Evolutionary conservation across 768 basidiomycete species (phyloP).

Genomic region (Russula sp.): DNA sequence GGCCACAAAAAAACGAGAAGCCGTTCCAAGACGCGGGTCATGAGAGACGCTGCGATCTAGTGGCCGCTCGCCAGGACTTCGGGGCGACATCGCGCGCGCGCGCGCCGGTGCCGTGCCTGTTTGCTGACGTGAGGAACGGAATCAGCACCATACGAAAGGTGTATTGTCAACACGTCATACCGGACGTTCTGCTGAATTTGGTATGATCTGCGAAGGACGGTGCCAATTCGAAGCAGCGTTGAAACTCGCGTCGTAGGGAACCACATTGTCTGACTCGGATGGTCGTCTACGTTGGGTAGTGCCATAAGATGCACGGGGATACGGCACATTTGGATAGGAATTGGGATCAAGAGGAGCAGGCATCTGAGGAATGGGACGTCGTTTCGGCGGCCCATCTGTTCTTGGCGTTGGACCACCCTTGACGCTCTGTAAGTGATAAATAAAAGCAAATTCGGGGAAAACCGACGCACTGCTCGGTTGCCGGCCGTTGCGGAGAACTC

Average conservation of each 20-base stretch:
- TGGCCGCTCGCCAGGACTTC: neutral
- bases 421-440: neutral
- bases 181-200: neutral
- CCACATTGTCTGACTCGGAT: neutral
- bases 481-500: neutral
- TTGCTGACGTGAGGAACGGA: neutral
- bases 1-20: neutral
- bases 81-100: neutral
- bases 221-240: neutral
- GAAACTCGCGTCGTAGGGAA: neutral
- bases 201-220: neutral
- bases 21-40: neutral
- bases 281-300: neutral
- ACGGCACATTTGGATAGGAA: neutral
- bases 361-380: constrained; percentile 13
- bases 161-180: constrained; percentile 5
- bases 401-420: neutral
- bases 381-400: constrained; percentile 12
- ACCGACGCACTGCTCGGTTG: constrained; percentile 2
- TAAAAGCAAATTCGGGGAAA: neutral
- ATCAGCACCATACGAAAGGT: neutral
- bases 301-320: neutral
- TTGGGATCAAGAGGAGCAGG: constrained; percentile 17
- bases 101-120: neutral
- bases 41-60: neutral